Percentiles rank a stretch among this genome's conserved stretches.
Evolutionary conservation across 768 basidiomycete species (phyloP).

Genomic region (Russula lepida): DNA sequence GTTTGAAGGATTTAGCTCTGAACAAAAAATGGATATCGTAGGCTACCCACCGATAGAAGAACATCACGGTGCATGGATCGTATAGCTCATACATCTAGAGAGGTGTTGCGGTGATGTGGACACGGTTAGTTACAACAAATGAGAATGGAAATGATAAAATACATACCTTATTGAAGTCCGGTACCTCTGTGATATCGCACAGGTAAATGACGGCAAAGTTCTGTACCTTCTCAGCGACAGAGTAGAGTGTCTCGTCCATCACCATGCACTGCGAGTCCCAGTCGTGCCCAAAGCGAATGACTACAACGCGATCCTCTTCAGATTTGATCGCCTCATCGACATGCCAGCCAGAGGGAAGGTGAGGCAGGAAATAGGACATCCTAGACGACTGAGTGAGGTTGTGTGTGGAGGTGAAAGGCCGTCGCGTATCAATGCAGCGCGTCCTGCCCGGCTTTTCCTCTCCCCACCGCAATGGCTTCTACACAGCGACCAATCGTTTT

Average conservation of each 20-base stretch:
- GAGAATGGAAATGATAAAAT: not conserved
- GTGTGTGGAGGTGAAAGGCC: not conserved
- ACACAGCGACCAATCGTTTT: conserved; percentile 80
- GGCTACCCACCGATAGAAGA: conserved; percentile 76
- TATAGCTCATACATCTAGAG: conserved; percentile 96
- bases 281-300: conserved; percentile 91
- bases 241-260: conserved; percentile 95
- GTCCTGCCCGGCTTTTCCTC: not conserved
- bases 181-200: conserved; percentile 91
- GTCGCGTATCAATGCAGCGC: too few relatives aligned
- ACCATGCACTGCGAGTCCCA: conserved; percentile 95
- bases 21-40: not conserved
- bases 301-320: conserved; percentile 92
- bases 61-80: conserved; percentile 96
- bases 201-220: conserved; percentile 98
- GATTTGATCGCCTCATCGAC: conserved; percentile 99
- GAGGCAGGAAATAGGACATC: conserved; percentile 89
- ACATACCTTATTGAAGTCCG: conserved; percentile 94
- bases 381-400: not conserved
- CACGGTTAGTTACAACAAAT: not conserved
- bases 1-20: conserved; percentile 9
- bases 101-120: not conserved
- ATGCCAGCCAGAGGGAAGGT: conserved; percentile 92
- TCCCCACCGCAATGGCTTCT: conserved; percentile 24
- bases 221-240: conserved; percentile 91